Conservation (phyloP, 2,329 filamentous ascomycete genomes). For the Tetracladium maxilliforme region DNA sequence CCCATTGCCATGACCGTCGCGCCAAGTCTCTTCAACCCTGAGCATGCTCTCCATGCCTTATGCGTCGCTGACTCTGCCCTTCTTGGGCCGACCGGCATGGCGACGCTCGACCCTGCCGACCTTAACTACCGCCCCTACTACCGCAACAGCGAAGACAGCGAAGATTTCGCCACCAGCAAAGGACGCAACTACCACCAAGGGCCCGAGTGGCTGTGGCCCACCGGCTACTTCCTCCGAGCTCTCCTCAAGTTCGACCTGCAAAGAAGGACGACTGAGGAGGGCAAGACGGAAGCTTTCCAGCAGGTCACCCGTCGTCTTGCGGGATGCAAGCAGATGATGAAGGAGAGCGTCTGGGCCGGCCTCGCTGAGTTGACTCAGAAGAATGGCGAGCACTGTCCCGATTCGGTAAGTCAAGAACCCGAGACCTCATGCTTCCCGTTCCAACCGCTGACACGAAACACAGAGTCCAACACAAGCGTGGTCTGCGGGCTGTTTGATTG, state of each 20-base stretch:
- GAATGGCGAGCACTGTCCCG: slow-evolving; percentile 65
- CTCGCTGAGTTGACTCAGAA: slow-evolving; percentile 89
- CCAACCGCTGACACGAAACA: slow-evolving; percentile 13
- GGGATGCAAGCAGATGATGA: slow-evolving; percentile 75
- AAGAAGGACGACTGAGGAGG: slow-evolving; percentile 49
- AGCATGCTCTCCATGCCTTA: slow-evolving; percentile 67
- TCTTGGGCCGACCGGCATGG: slow-evolving; percentile 84
- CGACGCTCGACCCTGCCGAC: slow-evolving; percentile 83
- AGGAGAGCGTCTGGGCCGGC: slow-evolving; percentile 73
- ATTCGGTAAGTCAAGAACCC: slow-evolving; percentile 79
- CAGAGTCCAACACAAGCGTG: slow-evolving; percentile 91
- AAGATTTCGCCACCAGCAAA: slow-evolving; percentile 82
- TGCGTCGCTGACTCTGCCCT: slow-evolving; percentile 66
- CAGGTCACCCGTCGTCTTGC: slow-evolving; percentile 74
- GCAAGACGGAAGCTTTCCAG: slow-evolving; percentile 78
- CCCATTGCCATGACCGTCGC: slow-evolving; percentile 92
- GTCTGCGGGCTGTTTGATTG: slow-evolving; percentile 88
- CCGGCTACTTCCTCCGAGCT: slow-evolving; percentile 86
- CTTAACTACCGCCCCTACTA: slow-evolving; percentile 92
- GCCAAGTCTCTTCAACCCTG: slow-evolving; percentile 67
- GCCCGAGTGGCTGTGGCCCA: slow-evolving; percentile 96
- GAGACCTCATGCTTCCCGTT: slow-evolving; percentile 3
- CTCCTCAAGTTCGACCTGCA: slow-evolving; percentile 79
- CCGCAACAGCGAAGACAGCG: slow-evolving; percentile 84
- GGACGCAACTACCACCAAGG: slow-evolving; percentile 97